Evolutionary conservation across 2,329 filamentous ascomycete species (phyloP).

Genomic region (Cadophora sp.): DNA sequence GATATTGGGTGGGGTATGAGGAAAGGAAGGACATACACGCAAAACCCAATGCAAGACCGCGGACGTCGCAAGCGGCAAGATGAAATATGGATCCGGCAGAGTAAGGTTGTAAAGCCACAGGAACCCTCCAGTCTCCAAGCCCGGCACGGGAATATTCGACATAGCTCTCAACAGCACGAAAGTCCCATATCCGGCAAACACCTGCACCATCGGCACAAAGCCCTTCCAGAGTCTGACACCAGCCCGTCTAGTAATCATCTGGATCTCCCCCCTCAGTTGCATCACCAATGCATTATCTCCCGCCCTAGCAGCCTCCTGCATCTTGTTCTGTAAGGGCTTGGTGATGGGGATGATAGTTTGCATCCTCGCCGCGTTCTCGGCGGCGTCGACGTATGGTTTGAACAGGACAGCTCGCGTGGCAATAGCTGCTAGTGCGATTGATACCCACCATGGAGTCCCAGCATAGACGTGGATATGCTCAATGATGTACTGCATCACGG

Average conservation of each 20-base stretch:
- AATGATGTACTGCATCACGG: constrained; percentile 74
- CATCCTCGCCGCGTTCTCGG: constrained; percentile 68
- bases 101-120: constrained; percentile 85
- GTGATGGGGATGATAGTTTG: constrained; percentile 63
- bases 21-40: constrained; percentile 33
- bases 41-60: constrained; percentile 56
- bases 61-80: constrained; percentile 73
- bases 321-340: constrained; percentile 61
- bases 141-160: constrained; percentile 80
- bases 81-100: constrained; percentile 75
- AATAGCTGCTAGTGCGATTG: constrained; percentile 71
- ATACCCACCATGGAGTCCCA: constrained; percentile 83
- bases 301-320: constrained; percentile 48
- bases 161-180: constrained; percentile 81
- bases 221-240: constrained; percentile 60
- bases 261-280: constrained; percentile 55
- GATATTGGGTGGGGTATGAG: too few species aligned
- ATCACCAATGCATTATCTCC: constrained; percentile 57
- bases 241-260: constrained; percentile 56
- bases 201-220: constrained; percentile 64
- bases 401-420: constrained; percentile 70
- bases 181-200: constrained; percentile 79
- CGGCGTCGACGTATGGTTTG: constrained; percentile 66
- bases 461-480: constrained; percentile 82
- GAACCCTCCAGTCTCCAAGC: constrained; percentile 71